A percentile compares a stretch with the other conserved stretches of the same genome.
These are phyloP conservation scores for Phytophthora quininea DNA, from an alignment of 352 stramenopile genomes.

Conservation along the genomic window DNA sequence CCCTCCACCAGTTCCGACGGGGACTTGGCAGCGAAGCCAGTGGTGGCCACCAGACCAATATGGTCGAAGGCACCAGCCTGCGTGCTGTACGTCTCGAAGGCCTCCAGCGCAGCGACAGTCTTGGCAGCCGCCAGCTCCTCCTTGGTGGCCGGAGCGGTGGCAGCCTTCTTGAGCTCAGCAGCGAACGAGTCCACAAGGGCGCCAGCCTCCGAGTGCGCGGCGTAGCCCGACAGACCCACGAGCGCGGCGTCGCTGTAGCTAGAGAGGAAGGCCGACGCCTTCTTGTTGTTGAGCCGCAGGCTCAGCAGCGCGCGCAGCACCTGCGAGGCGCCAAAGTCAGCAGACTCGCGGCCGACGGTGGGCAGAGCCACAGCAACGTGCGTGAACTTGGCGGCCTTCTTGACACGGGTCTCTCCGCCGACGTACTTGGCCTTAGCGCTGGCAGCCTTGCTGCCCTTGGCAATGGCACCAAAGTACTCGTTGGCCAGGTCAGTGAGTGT, in stretches of 20 bases:
- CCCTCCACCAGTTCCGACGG: conserved; percentile 44
- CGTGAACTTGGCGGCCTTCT: conserved; percentile 63
- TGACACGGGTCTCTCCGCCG: conserved; percentile 79
- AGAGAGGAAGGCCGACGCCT: conserved; percentile 61
- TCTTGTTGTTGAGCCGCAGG: conserved; percentile 67
- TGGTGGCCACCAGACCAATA: conserved; percentile 47
- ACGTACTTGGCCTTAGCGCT: conserved; percentile 65
- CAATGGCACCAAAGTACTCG: conserved; percentile 61
- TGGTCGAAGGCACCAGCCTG: conserved; percentile 49
- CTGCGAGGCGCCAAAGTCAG: conserved; percentile 57
- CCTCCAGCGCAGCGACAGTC: conserved; percentile 57
- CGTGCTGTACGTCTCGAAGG: conserved; percentile 41
- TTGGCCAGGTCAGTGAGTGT: conserved; percentile 70
- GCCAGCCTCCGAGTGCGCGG: conserved; percentile 55
- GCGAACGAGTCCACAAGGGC: conserved; percentile 74
- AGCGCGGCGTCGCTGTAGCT: conserved; percentile 71
- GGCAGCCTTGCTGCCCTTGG: conserved; percentile 29
- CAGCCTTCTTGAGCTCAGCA: conserved; percentile 78
- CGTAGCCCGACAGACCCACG: conserved; percentile 66
- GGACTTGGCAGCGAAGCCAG: conserved; percentile 46
- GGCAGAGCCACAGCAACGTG: conserved; percentile 79
- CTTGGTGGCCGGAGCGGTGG: conserved; percentile 56
- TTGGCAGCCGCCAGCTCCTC: conserved; percentile 82
- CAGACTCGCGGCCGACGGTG: conserved; percentile 49
- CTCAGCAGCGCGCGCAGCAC: conserved; percentile 75